Base-by-base conservation (phyloP, 805 yeast genomes). In the Ogataea henricii region DNA sequence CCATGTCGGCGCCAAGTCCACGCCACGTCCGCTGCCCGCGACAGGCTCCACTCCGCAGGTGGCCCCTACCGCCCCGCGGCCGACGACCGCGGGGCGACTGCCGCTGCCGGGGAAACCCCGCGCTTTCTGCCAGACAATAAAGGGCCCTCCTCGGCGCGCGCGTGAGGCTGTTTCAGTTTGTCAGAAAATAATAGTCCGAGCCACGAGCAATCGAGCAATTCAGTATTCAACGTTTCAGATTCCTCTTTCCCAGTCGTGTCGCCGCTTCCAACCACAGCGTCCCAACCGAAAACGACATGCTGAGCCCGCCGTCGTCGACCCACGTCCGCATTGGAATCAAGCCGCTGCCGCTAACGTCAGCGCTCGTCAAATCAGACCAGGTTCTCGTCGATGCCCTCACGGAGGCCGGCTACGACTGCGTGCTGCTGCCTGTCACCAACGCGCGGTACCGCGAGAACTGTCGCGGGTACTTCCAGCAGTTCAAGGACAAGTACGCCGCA, bases 381-480 rank as follows among this genome's bases (percentile, higher is more conserved):
- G 45, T 54, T 3, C 51, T 65, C 14, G 62, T 69, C 2, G 51
- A 64, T 3, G 52, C 57, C 16, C 57, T 64, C 22, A 46, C 51
- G 7, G 40, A 56, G 33, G 18, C 66, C 18, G 82, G 82, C 12
- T 82, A 78, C 54, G 83, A 81, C 59, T 70, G 68, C 52, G 71
- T 81, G 2, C 67, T 83, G 2, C 62, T 79, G 4, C 76, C 85
- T 2, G 70, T 83, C 35, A 82, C 87, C 7, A 80, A 82, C 48
- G 58, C 73, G 0, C 60, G 72, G 27, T 78, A 78, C 55, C 64
- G 77, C 45, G 79, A 76, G 36, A 61, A 64, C 38, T 75, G 79
- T 29, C 70, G 64, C 51, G 47, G 45, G 3, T 62, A 67, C 33
- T 75, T 74, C 56, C 70, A 71, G 39, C 37, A 54, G 10, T 69